Percentiles rank a stretch among this genome's conserved stretches.
These are phyloP conservation scores for Boletus sensibilis DNA, from an alignment of 768 basidiomycete genomes.

Conservation along the genomic window DNA sequence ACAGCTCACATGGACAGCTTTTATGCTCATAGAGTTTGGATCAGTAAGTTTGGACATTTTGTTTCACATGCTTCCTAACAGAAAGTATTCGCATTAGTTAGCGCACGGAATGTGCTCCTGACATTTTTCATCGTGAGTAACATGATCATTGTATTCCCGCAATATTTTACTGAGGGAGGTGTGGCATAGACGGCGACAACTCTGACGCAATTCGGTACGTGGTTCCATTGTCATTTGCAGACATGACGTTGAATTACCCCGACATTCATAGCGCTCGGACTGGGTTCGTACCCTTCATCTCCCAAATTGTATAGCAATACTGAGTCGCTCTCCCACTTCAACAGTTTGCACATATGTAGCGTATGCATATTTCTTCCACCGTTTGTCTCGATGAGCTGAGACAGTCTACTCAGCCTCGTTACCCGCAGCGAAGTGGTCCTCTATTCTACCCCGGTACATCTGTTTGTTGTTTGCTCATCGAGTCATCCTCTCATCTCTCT, in stretches of 20 bases:
- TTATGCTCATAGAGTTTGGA: conserved; percentile 15
- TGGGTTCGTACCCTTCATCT: neutral
- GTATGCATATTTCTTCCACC: neutral
- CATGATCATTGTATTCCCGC: neutral
- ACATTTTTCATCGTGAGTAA: conserved; percentile 11
- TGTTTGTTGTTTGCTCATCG: neutral
- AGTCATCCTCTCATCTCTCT: neutral
- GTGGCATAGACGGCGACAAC: neutral
- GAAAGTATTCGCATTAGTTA: neutral
- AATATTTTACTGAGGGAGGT: neutral
- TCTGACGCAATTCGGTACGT: conserved; percentile 6
- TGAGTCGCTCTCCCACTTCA: neutral
- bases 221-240: too few species aligned
- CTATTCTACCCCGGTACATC: neutral
- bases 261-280: neutral
- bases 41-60: neutral
- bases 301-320: neutral
- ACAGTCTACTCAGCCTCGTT: neutral
- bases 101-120: neutral
- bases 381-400: neutral
- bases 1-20: conserved; percentile 2
- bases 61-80: neutral
- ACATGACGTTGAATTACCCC: neutral
- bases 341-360: neutral
- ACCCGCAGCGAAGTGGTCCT: neutral